Evolutionary conservation across 768 basidiomycete species (phyloP).

Genomic region (Pleurotus sapidus): DNA sequence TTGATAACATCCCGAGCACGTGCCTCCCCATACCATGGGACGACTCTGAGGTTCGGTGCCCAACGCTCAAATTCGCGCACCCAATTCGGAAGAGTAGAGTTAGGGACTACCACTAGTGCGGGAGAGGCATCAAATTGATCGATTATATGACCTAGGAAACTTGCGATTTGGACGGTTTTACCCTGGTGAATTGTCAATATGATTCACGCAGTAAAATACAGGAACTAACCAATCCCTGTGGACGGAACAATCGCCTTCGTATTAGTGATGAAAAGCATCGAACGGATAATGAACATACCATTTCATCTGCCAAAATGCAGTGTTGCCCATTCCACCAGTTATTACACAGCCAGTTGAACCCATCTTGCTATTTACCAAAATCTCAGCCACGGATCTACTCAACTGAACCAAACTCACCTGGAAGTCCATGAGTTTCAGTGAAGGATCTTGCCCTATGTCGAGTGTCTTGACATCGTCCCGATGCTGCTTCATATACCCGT

Average conservation of each 20-base stretch:
- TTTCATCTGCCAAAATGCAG: slow-evolving; percentile 95
- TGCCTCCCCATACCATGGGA: slow-evolving; percentile 83
- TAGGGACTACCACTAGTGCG: slow-evolving; percentile 89
- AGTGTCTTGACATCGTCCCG: slow-evolving; percentile 56
- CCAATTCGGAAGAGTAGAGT: slow-evolving; percentile 96
- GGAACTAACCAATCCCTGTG: slow-evolving; percentile 10
- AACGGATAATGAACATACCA: slow-evolving; percentile 64
- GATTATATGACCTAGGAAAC: slow-evolving; percentile 71
- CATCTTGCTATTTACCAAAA: slow-evolving; percentile 51
- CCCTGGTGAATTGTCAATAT: slow-evolving; percentile 43
- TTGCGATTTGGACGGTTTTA: slow-evolving; percentile 90
- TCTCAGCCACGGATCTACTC: too few relatives aligned
- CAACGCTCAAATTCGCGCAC: slow-evolving; percentile 90
- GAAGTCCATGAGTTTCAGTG: slow-evolving; percentile 80
- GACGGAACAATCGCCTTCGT: neutral
- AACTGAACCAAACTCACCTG: slow-evolving; percentile 45
- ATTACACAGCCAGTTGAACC: slow-evolving; percentile 80
- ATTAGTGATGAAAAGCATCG: neutral
- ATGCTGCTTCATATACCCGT: slow-evolving; percentile 47
- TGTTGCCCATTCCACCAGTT: slow-evolving; percentile 88
- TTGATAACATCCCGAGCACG: slow-evolving; percentile 79
- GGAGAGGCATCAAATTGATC: slow-evolving; percentile 63
- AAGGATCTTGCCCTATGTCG: slow-evolving; percentile 60
- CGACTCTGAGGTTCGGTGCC: slow-evolving; percentile 72
- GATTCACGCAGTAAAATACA: neutral